Base-by-base conservation (phyloP, 306 rosid species). In the Prunus dulcis region DNA sequence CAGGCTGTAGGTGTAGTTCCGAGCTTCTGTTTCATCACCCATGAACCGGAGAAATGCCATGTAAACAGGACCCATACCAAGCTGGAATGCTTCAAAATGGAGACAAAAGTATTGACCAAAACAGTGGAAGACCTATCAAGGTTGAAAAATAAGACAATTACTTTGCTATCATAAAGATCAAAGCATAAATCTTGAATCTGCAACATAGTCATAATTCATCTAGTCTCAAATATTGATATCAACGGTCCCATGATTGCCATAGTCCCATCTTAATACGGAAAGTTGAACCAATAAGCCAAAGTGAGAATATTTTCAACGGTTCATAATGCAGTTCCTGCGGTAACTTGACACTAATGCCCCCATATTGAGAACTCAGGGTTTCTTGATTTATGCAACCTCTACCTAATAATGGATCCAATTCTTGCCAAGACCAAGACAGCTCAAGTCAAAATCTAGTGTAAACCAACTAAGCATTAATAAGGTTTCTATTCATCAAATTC, bases 41-140 rank as follows among this genome's bases (percentile, higher is more conserved):
- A 90, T 88, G 88, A 88, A 88, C 43, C 96, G 87, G 20, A 90
- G 87, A 84, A 90, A 90, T 1, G 93, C 93, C 93, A 90, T 90
- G 77, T 90, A 90, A 43, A 87, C 96, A 6, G 96, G 93, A 60
- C 91, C 89, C 91, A 83, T 80, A 66, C 90, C 96, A 5, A 90
- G 93, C 86, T 90, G 93, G 82, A 88, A 90, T 64, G 96, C 96
- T 82, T 90, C 96, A 56, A 90, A 90, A 83, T 90, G 96, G 69
- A 90, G 91, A 81, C 96, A 90, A 74, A 90, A 90, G 76, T 90
- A 88, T 78, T 88, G 87, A 53, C 96, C 93, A 74, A 90, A 90
- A 65, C 96, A 90, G 72, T 88, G 85, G 87, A 91, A 91, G 49
- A 91, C 96, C 96, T 91, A 81, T 41, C 68, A 71, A 47, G 49